Evolutionary conservation across 2,329 filamentous ascomycete genomes (phyloP).

Genomic region (Pestalotiopsis sp.): DNA sequence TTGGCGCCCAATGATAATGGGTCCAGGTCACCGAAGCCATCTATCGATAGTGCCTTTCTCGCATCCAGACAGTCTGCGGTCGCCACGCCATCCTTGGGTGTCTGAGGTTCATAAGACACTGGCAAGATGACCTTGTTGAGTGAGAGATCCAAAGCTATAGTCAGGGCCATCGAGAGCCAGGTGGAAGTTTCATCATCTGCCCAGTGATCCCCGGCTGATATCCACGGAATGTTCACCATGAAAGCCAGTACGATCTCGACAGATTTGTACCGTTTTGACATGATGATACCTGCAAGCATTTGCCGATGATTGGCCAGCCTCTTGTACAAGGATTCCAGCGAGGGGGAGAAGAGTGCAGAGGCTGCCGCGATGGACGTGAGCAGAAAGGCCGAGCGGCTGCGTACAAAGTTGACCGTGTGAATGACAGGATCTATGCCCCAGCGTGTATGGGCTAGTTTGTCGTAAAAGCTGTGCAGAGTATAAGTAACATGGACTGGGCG

Average conservation of each 20-base stretch:
- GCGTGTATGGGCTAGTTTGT: constrained; percentile 71
- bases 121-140: constrained; percentile 71
- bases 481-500: constrained; percentile 6
- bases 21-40: constrained; percentile 68
- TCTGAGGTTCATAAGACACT: constrained; percentile 47
- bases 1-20: constrained; percentile 61
- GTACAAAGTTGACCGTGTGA: constrained; percentile 67
- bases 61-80: constrained; percentile 71
- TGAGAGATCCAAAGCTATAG: constrained; percentile 69
- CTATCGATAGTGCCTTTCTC: constrained; percentile 64
- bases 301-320: constrained; percentile 67
- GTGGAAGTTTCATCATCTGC: constrained; percentile 74
- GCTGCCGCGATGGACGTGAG: constrained; percentile 73
- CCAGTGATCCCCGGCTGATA: constrained; percentile 67
- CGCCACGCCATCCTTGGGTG: constrained; percentile 52
- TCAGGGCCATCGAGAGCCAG: constrained; percentile 71
- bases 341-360: constrained; percentile 68
- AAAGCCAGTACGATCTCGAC: constrained; percentile 76
- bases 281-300: constrained; percentile 63
- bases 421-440: constrained; percentile 73
- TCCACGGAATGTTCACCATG: constrained; percentile 78
- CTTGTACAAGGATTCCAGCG: constrained; percentile 65
- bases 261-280: constrained; percentile 64
- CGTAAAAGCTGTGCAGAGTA: constrained; percentile 58
- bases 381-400: constrained; percentile 69